Evolutionary conservation across 345 rosid species (phyloP).

Genomic region (Orychophragmus violaceus): DNA sequence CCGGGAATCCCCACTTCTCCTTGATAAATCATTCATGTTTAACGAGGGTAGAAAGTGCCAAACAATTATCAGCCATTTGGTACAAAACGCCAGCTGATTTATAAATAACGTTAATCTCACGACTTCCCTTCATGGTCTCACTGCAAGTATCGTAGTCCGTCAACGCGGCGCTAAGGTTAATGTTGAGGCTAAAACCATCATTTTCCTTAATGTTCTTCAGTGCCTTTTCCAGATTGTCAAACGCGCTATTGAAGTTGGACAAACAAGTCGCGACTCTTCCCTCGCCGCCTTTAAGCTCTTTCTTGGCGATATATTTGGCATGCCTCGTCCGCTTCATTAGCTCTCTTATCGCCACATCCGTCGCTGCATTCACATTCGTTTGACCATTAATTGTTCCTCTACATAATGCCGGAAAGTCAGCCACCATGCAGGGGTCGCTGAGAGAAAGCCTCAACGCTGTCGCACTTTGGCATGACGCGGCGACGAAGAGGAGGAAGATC

Average conservation of each 20-base stretch:
- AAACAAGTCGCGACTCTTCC: slow-evolving; percentile 31
- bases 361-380: slow-evolving; percentile 20
- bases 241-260: slow-evolving; percentile 19
- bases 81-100: slow-evolving; percentile 27
- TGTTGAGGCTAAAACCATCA: slow-evolving; percentile 29
- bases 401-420: slow-evolving; percentile 15
- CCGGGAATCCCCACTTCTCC: not conserved
- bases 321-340: slow-evolving; percentile 7
- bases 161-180: slow-evolving; percentile 31
- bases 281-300: not conserved
- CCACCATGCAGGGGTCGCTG: slow-evolving; percentile 15
- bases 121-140: slow-evolving; percentile 18
- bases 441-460: not conserved
- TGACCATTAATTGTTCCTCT: slow-evolving; percentile 23
- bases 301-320: slow-evolving; percentile 6
- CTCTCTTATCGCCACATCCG: slow-evolving; percentile 24
- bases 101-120: not conserved
- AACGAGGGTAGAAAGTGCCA: slow-evolving; percentile 33
- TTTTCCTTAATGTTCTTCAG: slow-evolving; percentile 22
- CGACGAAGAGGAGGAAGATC: slow-evolving; percentile 9
- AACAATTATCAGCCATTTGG: slow-evolving; percentile 32
- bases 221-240: slow-evolving; percentile 22
- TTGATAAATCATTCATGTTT: slow-evolving; percentile 1
- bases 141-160: slow-evolving; percentile 32
- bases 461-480: not conserved